Base-by-base conservation (phyloP, 257 asterid genomes). In the Paulownia fortunei region DNA sequence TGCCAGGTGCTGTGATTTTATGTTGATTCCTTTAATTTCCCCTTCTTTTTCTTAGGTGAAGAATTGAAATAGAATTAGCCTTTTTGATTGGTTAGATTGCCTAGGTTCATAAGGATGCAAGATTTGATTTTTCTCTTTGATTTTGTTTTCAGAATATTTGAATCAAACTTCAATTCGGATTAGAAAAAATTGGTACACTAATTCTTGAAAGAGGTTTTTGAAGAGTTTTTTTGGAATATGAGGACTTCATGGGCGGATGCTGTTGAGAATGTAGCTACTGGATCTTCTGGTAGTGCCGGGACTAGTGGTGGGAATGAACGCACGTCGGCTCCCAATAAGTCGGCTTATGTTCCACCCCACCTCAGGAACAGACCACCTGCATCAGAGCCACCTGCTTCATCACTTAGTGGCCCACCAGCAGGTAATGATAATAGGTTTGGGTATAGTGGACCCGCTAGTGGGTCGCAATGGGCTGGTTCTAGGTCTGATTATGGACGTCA, bases 211-310 rank as follows among this genome's bases (percentile, higher is more conserved):
- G 54, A 11, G 52, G 16, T 34, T 64, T 15, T 47, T 76, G 76
- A 65, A 21, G 42, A 55, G 13, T 44, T 27, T 56, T 65, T 18
- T 71, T 81, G 59, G 52, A 81, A 58, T 62, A 92, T 82, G 94
- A 89, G 79, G 79, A 82, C 73, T 81, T 91, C 98, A 8, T 93
- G 98, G 97, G 98, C 98, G 16, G 98, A 93, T 73, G 88, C 92
- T 44, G 90, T 72, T 51, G 97, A 89, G 74, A 89, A 86, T 85
- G 86, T 78, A 68, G 83, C 83, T 46, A 52, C 87, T 39, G 89
- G 83, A 72, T 82, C 86, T 78, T 78, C 86, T 23, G 87, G 73
- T 39, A 84, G 85, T 66, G 84, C 84, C 16, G 87, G 86, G 41
- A 76, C 83, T 6, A 83, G 83, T 76, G 76, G 83, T 49, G 85